Percentiles rank a stretch among this genome's conserved stretches.
Conservation (phyloP, 2,329 filamentous ascomycete genomes). For the Zymoseptoria brevis region DNA sequence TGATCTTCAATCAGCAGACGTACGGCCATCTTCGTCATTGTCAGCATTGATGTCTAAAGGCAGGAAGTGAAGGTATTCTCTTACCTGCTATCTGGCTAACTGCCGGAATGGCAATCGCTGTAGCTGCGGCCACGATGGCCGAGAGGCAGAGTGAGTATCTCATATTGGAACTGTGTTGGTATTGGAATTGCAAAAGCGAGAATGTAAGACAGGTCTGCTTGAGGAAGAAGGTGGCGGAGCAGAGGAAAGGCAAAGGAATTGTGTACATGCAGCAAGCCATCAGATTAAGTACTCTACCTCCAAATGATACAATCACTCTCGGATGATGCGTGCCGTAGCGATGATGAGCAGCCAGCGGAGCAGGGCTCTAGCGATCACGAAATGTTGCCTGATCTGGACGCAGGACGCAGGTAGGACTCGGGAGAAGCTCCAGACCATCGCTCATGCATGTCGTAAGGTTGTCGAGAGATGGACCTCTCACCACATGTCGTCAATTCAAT, state of each 20-base stretch:
- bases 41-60: not conserved
- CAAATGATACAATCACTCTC: not conserved
- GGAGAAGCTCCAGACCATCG: not conserved
- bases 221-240: not conserved
- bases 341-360: not conserved
- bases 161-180: not conserved
- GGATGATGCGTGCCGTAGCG: not conserved
- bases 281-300: not conserved
- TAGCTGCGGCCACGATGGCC: slow-evolving; percentile 6
- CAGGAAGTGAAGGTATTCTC: not conserved
- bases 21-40: not conserved
- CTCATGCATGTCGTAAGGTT: not conserved
- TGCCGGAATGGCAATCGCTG: slow-evolving; percentile 2
- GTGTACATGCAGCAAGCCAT: not conserved
- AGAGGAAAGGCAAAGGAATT: not conserved
- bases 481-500: not conserved
- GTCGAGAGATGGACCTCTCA: not conserved
- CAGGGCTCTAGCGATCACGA: not conserved
- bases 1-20: no score
- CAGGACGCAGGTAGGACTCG: not conserved
- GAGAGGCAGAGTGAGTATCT: slow-evolving; percentile 7
- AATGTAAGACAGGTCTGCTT: not conserved
- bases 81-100: not conserved
- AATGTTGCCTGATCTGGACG: not conserved
- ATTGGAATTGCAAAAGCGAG: not conserved